Evolutionary conservation across 768 basidiomycete species (phyloP), one percentile per base, ranked within the genome.

Genomic region (Coprinellus aureogranulatus): DNA sequence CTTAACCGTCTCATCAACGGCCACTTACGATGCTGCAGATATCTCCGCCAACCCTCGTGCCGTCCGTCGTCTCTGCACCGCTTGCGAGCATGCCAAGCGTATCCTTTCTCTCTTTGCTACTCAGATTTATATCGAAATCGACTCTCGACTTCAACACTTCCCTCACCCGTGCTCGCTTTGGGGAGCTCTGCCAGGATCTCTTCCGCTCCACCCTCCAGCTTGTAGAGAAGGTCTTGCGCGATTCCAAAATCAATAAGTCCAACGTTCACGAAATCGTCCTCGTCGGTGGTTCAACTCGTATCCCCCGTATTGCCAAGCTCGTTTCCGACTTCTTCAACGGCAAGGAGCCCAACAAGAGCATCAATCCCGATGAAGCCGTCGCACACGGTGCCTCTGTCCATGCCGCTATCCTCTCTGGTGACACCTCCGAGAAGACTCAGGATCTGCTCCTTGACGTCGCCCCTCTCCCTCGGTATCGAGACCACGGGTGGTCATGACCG

Each of bases 311-410:
- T 68, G 88, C 93, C 72, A 95, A 97, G 77, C 91, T 98, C 70
- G 92, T 98, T 57, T 95, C 92, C 63, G 95, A 98, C 76, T 97
- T 91, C 86, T 98, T 98, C 83, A 92, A 92, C 72, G 95, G 95
- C 72, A 94, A 95, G 82, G 94, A 97, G 80, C 95, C 93, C 67
- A 94, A 94, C 84, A 97, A 95, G 85, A 90, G 89, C 78, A 98
- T 98, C 82, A 98, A 98, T 87, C 96, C 96, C 53, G 96, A 98
- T 64, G 96, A 98, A 78, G 95, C 96, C 56, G 94, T 98, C 58
- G 96, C 96, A 20, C 97, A 97, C 73, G 95, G 96, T 81, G 96
- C 96, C 55, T 96, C 96, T 59, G 94, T 99, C 66, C 95, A 98
- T 78, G 96, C 94, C 57, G 96, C 95, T 67, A 96, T 98, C 67